phyloP scores from a whole-genome alignment of 2,329 filamentous ascomycete species.

The Elsinoe batatas region DNA sequence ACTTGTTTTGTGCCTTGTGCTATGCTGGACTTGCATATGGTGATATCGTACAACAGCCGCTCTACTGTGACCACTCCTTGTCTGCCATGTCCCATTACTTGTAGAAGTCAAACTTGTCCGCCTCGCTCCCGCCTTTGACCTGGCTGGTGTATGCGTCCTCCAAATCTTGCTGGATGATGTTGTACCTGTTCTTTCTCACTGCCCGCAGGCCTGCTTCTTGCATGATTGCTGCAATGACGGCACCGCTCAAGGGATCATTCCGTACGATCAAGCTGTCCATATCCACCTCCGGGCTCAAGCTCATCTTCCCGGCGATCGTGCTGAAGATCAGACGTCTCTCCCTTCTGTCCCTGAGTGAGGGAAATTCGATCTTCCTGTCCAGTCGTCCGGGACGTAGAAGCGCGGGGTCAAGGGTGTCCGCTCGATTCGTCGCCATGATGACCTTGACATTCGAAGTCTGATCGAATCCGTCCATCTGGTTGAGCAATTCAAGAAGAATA shows the following conservation, averaged over 20 bases:
- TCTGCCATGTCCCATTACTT: conserved; percentile 44
- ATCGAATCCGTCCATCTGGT: conserved; percentile 99
- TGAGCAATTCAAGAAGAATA: conserved; percentile 91
- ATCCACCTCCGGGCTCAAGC: conserved; percentile 89
- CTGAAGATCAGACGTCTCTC: conserved; percentile 94
- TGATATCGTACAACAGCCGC: conserved; percentile 9
- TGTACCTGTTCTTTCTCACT: conserved; percentile 95
- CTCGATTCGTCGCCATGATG: conserved; percentile 99
- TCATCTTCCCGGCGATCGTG: conserved; percentile 98
- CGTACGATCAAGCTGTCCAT: conserved; percentile 91
- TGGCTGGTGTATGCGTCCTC: conserved; percentile 96
- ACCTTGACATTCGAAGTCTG: conserved; percentile 99
- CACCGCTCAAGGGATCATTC: conserved; percentile 90
- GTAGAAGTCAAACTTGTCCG: conserved; percentile 82
- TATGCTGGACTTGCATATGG: conserved; percentile 11
- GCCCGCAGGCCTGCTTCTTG: conserved; percentile 92
- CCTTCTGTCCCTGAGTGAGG: conserved; percentile 82
- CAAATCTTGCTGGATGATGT: conserved; percentile 94
- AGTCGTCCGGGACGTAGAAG: conserved; percentile 88
- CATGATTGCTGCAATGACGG: conserved; percentile 97
- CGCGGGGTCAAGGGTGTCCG: conserved; percentile 91
- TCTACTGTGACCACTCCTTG: not conserved
- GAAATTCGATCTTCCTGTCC: conserved; percentile 98
- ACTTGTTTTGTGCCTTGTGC: conserved; percentile 1
- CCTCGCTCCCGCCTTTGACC: conserved; percentile 72